Evolutionary conservation across 2,329 filamentous ascomycete genomes (phyloP).

Genomic region (Venturia aucupariae): DNA sequence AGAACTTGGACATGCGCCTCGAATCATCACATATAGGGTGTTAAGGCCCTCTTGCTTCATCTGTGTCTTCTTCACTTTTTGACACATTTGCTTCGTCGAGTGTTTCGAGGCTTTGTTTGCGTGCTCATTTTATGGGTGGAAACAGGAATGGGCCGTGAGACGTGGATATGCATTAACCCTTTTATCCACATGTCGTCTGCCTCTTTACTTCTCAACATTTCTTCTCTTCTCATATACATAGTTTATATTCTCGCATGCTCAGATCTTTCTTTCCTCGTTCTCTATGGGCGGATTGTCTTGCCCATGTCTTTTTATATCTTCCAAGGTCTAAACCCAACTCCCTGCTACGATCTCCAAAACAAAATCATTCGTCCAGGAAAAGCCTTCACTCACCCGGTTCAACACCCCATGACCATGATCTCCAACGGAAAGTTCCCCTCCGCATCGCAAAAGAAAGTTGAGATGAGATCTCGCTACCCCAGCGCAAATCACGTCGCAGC

Average conservation of each 20-base stretch:
- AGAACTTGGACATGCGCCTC: neutral
- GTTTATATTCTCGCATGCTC: neutral
- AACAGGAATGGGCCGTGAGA: neutral
- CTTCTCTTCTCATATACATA: neutral
- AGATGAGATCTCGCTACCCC: neutral
- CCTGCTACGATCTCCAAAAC: neutral
- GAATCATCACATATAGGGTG: neutral
- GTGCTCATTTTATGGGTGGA: neutral
- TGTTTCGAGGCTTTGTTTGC: neutral
- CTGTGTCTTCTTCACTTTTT: neutral
- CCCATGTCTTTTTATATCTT: neutral
- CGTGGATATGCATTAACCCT: neutral
- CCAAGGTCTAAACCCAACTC: neutral
- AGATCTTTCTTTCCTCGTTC: neutral
- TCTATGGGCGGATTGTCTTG: neutral
- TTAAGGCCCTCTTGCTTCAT: neutral
- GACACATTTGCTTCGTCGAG: neutral
- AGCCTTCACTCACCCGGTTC: neutral
- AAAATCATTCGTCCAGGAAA: neutral
- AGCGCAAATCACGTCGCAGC: neutral
- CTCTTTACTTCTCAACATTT: neutral
- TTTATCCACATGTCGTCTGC: neutral
- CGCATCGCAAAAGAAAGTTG: neutral
- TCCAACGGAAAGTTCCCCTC: neutral
- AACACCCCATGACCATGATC: neutral